Evolutionary conservation across 306 rosid genomes (phyloP), one percentile per base, ranked within the genome.

Genomic region (Mimosa bimucronata): DNA sequence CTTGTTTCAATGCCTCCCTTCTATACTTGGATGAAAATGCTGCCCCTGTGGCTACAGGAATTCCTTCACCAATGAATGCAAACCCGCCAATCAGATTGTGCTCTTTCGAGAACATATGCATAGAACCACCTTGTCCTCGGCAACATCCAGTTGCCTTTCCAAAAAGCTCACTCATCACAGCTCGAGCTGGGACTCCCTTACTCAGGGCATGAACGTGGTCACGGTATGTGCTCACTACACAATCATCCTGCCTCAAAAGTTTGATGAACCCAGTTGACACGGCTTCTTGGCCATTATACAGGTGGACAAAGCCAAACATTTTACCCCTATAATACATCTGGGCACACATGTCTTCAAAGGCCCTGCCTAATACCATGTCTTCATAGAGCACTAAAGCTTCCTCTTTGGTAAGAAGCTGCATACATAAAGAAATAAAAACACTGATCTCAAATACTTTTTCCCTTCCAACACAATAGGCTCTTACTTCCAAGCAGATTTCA

Each of bases 61-160:
- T 93, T 53, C 99, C 99, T 88, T 96, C 99, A 53, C 99, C 99
- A 28, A 96, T 96, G 88, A 96, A 96, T 4, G 99, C 99, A 64
- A 96, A 96, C 26, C 99, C 99, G 12, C 99, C 99, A 5, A 96
- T 83, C 86, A 96, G 5, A 69, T 93, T 93, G 86, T 91, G 87
- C 83, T 89, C 98, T 81, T 90, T 96, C 0, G 99, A 96, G 91
- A 96, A 96, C 99, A 96, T 96, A 79, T 96, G 99, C 99, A 96
- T 96, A 0, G 99, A 96, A 85, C 99, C 99, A 6, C 99, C 99
- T 81, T 96, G 99, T 75, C 99, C 99, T 1, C 98, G 91, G 92
- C 99, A 96, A 74, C 96, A 90, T 11, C 99, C 99, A 0, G 99
- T 93, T 16, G 96, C 88, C 92, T 91, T 96, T 50, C 99, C 99